These are phyloP conservation scores for Cutaneotrichosporon arboriforme DNA, from an alignment of 1,284 basidiomycete genomes.

Conservation along the genomic window DNA sequence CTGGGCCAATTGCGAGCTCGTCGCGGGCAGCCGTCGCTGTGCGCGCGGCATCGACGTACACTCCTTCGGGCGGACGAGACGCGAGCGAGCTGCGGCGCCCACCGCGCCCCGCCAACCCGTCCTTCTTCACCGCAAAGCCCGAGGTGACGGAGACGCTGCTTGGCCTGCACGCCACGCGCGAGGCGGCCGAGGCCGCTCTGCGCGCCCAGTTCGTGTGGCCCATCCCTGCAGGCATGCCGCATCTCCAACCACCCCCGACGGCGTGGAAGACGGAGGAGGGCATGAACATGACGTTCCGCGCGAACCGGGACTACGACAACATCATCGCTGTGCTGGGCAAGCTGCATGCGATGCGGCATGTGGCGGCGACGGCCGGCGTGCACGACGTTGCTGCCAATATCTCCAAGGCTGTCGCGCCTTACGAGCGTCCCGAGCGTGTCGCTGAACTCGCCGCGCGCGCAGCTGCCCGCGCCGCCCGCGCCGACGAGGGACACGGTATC, in stretches of 20 bases:
- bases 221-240: conserved; percentile 63
- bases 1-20: background rate
- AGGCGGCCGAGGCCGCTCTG: conserved; percentile 58
- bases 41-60: conserved; percentile 11
- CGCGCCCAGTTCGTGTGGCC: conserved; percentile 66
- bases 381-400: conserved; percentile 57
- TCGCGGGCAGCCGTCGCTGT: background rate
- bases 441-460: background rate
- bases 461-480: background rate
- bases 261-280: conserved; percentile 62
- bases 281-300: conserved; percentile 63
- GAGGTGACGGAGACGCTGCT: conserved; percentile 69
- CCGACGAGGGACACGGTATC: conserved; percentile 49
- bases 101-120: conserved; percentile 55
- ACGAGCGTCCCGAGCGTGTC: conserved; percentile 52
- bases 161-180: conserved; percentile 62
- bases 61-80: background rate
- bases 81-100: conserved; percentile 9
- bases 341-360: conserved; percentile 64
- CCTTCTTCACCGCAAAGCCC: conserved; percentile 82
- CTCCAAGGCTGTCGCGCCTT: conserved; percentile 57
- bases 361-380: conserved; percentile 62
- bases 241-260: conserved; percentile 56
- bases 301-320: conserved; percentile 66
- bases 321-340: conserved; percentile 63